Conservation (phyloP, 2,329 filamentous ascomycete species). For the Fusarium poae region DNA sequence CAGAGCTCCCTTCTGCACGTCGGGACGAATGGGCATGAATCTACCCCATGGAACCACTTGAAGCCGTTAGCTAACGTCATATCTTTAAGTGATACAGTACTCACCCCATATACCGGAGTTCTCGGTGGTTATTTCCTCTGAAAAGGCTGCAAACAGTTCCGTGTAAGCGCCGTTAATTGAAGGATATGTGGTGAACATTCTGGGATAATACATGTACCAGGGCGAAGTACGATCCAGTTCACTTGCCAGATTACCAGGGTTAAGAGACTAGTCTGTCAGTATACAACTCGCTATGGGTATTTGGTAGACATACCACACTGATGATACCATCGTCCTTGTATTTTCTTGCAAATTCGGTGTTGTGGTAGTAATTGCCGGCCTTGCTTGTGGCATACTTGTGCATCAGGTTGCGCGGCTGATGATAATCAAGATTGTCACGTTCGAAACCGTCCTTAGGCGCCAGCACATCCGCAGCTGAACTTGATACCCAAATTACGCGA, state of each 20-base stretch:
- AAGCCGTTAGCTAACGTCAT: constrained; percentile 5
- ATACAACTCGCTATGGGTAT: rapidly evolving
- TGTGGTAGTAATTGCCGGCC: constrained; percentile 51
- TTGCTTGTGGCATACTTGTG: constrained; percentile 52
- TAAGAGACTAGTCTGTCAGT: constrained; percentile 36
- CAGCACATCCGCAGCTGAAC: constrained; percentile 48
- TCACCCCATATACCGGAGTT: constrained; percentile 53
- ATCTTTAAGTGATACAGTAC: neutral
- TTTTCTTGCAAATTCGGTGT: constrained; percentile 49
- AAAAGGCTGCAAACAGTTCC: constrained; percentile 61
- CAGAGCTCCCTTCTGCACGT: constrained; percentile 52
- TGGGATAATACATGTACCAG: constrained; percentile 42
- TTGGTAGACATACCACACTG: constrained; percentile 34
- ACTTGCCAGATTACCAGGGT: constrained; percentile 43
- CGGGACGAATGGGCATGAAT: constrained; percentile 52
- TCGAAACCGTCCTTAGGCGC: constrained; percentile 45
- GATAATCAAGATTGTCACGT: constrained; percentile 49
- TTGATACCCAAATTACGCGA: constrained; percentile 52
- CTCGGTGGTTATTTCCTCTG: constrained; percentile 57
- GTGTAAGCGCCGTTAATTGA: constrained; percentile 61
- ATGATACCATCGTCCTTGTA: constrained; percentile 49
- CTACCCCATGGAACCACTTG: constrained; percentile 54
- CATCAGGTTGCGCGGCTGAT: constrained; percentile 39
- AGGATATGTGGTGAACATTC: constrained; percentile 39
- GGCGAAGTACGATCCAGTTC: constrained; percentile 46